Evolutionary conservation across 108 stramenopile genomes (phyloP).

Genomic region (Nitzschia inconspicua): DNA sequence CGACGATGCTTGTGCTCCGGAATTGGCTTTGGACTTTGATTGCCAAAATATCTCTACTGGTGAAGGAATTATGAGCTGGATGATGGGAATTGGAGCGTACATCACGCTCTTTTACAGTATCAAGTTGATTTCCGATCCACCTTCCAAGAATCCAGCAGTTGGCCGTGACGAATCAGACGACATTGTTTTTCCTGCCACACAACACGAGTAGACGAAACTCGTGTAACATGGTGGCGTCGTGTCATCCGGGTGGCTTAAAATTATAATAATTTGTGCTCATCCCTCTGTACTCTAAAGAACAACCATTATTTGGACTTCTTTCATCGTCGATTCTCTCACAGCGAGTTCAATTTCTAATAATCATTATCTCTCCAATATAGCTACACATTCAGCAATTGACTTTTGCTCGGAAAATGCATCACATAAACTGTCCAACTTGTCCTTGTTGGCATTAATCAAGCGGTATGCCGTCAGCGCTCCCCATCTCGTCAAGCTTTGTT

Average conservation of each 20-base stretch:
- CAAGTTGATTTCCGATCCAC: conserved; percentile 56
- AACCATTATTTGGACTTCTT: too few species aligned
- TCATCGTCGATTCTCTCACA: too few species aligned
- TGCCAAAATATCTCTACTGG: conserved; percentile 79
- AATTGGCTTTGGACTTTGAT: conserved; percentile 94
- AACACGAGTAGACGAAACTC: conserved; percentile 28
- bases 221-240: too few species aligned
- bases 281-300: too few species aligned
- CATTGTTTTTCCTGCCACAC: conserved; percentile 16
- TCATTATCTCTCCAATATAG: conserved; percentile 34
- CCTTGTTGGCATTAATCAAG: conserved; percentile 54
- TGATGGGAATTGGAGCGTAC: conserved; percentile 80
- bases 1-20: conserved; percentile 97
- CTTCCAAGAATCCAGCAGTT: conserved; percentile 58
- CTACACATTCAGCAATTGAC: conserved; percentile 71
- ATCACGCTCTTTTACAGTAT: conserved; percentile 56
- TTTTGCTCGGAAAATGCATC: conserved; percentile 61
- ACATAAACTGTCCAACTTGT: conserved; percentile 58
- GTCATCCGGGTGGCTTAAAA: too few species aligned
- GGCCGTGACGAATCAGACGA: conserved; percentile 33
- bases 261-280: too few species aligned
- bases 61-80: conserved; percentile 78
- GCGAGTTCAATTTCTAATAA: too few species aligned
- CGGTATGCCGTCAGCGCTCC: conserved; percentile 67
- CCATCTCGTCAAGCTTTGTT: conserved; percentile 88